Evolutionary conservation across 164 flowering plant genomes (phyloP).

Genomic region (Sedum album): DNA sequence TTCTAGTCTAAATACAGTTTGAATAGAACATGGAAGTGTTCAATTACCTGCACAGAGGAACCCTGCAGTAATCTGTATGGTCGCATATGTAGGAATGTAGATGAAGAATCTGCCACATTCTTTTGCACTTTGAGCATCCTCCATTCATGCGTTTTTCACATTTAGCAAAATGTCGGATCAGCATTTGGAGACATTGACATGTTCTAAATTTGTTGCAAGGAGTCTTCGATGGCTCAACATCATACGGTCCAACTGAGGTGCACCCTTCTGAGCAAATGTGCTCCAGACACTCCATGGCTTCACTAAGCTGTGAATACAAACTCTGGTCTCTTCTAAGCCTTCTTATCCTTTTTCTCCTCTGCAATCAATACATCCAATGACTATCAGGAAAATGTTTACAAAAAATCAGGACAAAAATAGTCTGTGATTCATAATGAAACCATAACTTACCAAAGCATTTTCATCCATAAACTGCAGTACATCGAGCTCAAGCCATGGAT

Average conservation of each 20-base stretch:
- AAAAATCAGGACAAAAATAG: no score
- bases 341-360: constrained; percentile 47
- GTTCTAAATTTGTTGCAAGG: constrained; percentile 64
- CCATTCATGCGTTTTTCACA: constrained; percentile 62
- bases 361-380: constrained; percentile 9
- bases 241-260: constrained; percentile 60
- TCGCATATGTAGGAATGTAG: constrained; percentile 79
- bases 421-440: background rate
- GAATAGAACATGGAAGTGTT: background rate
- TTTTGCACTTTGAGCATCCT: constrained; percentile 64
- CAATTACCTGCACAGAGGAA: constrained; percentile 85
- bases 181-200: constrained; percentile 65
- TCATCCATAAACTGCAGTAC: constrained; percentile 77
- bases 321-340: constrained; percentile 37
- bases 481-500: constrained; percentile 79
- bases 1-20: background rate
- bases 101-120: constrained; percentile 87
- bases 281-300: constrained; percentile 85
- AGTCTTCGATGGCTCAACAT: constrained; percentile 27
- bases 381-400: background rate
- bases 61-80: constrained; percentile 52
- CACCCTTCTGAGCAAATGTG: constrained; percentile 94
- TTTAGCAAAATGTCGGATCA: constrained; percentile 62
- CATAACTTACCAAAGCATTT: constrained; percentile 49
- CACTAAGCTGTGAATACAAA: constrained; percentile 61